phyloP scores from a whole-genome alignment of 2,329 filamentous ascomycete species.

The Fusarium albidum region DNA sequence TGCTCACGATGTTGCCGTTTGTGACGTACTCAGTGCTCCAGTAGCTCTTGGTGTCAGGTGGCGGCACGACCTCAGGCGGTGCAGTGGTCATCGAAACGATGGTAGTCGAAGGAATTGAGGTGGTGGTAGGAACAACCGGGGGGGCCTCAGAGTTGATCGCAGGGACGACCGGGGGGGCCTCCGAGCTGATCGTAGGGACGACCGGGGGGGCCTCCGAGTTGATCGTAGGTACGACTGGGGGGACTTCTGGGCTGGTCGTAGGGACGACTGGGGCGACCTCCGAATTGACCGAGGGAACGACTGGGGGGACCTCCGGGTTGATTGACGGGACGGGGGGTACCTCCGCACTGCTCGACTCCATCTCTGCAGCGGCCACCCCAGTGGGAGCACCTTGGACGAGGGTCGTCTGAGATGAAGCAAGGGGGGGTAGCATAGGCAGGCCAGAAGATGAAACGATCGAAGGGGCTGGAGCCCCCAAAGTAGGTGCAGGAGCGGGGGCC shows the following conservation, averaged over 20 bases:
- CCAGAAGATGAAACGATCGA: conserved; percentile 18
- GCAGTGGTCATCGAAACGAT: conserved; percentile 34
- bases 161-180: too few species aligned
- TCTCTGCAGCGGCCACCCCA: conserved; percentile 16
- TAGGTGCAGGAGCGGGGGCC: conserved; percentile 27
- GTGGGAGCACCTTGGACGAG: conserved; percentile 17
- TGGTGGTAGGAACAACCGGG: background rate
- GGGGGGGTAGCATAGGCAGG: conserved; percentile 4
- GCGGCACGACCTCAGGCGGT: conserved; percentile 34
- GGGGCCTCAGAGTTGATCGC: background rate
- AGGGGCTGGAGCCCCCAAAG: conserved; percentile 10
- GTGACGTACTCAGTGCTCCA: conserved; percentile 64
- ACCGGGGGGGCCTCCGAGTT: background rate
- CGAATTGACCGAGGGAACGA: too few species aligned
- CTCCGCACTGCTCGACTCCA: conserved; percentile 20
- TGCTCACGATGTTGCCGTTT: conserved; percentile 57
- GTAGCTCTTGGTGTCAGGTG: conserved; percentile 46
- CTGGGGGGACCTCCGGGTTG: too few species aligned
- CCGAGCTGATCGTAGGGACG: too few species aligned
- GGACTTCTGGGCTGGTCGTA: background rate
- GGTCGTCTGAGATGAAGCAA: conserved; percentile 9
- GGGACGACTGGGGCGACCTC: conserved; percentile 3
- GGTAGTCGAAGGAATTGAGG: background rate
- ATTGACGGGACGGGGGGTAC: too few species aligned
- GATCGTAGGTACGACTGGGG: background rate